These are phyloP conservation scores for Boletus pseudopeckii DNA, from an alignment of 768 basidiomycete genomes.

Conservation along the genomic window DNA sequence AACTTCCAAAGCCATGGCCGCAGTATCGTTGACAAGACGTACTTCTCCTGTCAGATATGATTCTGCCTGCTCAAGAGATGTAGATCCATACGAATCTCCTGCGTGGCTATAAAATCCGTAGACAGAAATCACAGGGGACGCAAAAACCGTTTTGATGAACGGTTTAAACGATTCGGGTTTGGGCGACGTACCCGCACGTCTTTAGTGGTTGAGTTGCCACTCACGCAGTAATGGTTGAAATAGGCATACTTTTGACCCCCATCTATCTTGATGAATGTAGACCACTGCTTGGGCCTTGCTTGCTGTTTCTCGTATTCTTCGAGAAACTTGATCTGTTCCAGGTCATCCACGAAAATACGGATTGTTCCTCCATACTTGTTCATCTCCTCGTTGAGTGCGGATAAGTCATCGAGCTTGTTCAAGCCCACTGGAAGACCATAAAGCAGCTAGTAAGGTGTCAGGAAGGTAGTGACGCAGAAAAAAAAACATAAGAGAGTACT, in stretches of 20 bases:
- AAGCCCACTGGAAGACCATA: conserved; percentile 72
- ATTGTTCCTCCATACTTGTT: conserved; percentile 53
- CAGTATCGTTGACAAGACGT: conserved; percentile 63
- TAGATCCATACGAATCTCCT: conserved; percentile 75
- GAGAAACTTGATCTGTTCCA: conserved; percentile 63
- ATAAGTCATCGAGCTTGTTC: conserved; percentile 72
- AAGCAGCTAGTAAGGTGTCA: conserved; percentile 53
- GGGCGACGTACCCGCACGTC: conserved; percentile 70
- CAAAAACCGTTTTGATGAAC: conserved; percentile 51
- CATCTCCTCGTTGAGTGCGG: conserved; percentile 54
- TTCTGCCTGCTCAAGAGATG: conserved; percentile 60
- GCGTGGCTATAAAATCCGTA: conserved; percentile 85
- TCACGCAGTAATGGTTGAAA: background rate
- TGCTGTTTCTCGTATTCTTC: conserved; percentile 54
- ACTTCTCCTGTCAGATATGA: conserved; percentile 68
- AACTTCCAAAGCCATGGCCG: conserved; percentile 49
- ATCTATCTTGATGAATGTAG: conserved; percentile 77
- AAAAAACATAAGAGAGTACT: conserved; percentile 27
- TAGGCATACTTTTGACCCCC: conserved; percentile 66
- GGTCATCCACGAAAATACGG: conserved; percentile 72
- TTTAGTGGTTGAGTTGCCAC: conserved; percentile 29
- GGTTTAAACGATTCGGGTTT: conserved; percentile 50
- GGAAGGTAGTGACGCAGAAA: background rate
- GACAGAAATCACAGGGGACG: conserved; percentile 56
- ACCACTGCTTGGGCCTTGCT: conserved; percentile 52